Base-by-base conservation (phyloP, 371 early-diverging fungal genomes). In the Entomophthora muscae region DNA sequence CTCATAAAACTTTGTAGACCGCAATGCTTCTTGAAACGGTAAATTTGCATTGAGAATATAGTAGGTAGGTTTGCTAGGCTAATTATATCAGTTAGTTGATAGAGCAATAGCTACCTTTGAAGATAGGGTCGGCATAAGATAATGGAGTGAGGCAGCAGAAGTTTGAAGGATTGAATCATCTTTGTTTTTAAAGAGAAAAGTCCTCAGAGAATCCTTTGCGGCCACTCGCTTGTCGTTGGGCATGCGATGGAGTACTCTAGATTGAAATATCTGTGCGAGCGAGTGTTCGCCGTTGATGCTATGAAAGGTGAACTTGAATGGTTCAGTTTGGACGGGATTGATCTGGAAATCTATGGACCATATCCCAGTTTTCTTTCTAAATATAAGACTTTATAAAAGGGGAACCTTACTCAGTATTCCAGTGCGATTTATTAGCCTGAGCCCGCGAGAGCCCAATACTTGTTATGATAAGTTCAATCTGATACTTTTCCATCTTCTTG, bases 11-110 rank as follows among this genome's bases (percentile, higher is more conserved):
- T 10, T 55, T 7, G 28, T 55, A 26, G 3, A n/a, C 22, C 24
- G 28, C 28, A 55, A 55, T 12, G 56, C 56, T 55, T 55, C 24
- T 55, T 55, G 56, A 22, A 55, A 26, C 10, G 56, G 56, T n/a
- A 27, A 13, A 55, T 55, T 27, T 17, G 56, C 22, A 55, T 55
- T n/a, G 12, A 55, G 56, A 24, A 7, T 7, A 27, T 55, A 55
- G 56, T 24, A 55, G 28, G 26, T 55, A 26, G 56, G 56, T 22
- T 22, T 17, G 12, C 12, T 55, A 10, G 56, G 13, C 56, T 55
- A 26, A 55, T 17, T 17, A 26, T 17, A 42, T 42, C 17, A 42
- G 42, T 42, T 10, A 42, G n/a, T n/a, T n/a, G 17, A 42, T 10
- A 42, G 5, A 42, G 10, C 17, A 17, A 42, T 5, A 5, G 17